A percentile compares a stretch with the other conserved stretches of the same genome.
Evolutionary conservation across 164 flowering plant genomes (phyloP).

Genomic region (Kalanchoe fedtschenkoi): DNA sequence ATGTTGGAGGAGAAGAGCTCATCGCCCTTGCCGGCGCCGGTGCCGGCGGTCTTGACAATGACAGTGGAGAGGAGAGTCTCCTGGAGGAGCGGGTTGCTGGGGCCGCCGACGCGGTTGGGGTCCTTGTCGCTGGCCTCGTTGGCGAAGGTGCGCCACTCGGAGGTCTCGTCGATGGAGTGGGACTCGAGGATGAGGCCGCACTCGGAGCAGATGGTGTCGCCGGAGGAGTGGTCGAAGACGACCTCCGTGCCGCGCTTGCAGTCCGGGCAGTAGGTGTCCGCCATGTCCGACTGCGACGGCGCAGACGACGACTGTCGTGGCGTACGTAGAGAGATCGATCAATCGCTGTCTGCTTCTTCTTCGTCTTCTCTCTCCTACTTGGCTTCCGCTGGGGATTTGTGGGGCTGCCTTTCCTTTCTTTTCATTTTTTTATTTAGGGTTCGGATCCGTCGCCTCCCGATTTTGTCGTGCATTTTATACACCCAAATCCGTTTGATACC

Average conservation of each 20-base stretch:
- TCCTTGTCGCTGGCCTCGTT: conserved; percentile 41
- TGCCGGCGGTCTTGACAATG: conserved; percentile 34
- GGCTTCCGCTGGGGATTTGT: no score
- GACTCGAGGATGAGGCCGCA: conserved; percentile 43
- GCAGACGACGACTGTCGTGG: no score
- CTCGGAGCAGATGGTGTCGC: conserved; percentile 46
- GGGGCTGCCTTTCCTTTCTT: no score
- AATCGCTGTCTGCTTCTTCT: no score
- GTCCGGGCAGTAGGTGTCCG: conserved; percentile 32
- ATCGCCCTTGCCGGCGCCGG: conserved; percentile 22
- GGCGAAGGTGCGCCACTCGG: conserved; percentile 50
- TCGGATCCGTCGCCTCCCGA: no score
- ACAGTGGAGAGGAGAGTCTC: conserved; percentile 38
- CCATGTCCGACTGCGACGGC: no score
- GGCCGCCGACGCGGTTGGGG: conserved; percentile 40
- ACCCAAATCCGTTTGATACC: no score
- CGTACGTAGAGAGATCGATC: no score
- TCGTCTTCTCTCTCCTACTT: no score
- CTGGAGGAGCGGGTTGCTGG: conserved; percentile 33
- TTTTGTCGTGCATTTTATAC: no score
- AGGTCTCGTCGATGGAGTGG: conserved; percentile 45
- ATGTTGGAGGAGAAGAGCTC: conserved; percentile 29
- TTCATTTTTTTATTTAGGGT: no score
- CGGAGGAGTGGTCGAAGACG: conserved; percentile 47
- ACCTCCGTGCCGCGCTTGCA: conserved; percentile 41